phyloP scores from a whole-genome alignment of 345 rosid genomes.

The Barbarea vulgaris region DNA sequence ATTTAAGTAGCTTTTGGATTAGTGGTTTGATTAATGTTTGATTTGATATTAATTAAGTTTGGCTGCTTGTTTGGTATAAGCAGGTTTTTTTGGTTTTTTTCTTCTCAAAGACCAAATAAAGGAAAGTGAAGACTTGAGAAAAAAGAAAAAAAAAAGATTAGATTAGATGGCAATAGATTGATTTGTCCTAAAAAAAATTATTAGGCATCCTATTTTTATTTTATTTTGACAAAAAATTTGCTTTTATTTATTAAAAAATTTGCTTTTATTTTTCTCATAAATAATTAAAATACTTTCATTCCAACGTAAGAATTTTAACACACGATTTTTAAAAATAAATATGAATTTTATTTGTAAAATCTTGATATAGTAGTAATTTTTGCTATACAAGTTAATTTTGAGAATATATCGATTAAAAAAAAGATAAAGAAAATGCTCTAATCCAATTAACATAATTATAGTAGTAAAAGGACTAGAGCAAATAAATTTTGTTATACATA shows the following conservation, averaged over 20 bases:
- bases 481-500: no score
- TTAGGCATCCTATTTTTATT: background rate
- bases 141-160: background rate
- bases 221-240: background rate
- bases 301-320: background rate
- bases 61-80: conserved; percentile 5
- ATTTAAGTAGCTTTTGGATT: conserved; percentile 25
- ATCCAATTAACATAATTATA: no score
- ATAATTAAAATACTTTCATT: no score
- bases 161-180: background rate
- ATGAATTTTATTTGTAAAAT: no score
- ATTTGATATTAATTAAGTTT: background rate
- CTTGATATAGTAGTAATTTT: no score
- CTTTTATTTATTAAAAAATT: background rate
- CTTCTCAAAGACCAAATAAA: background rate
- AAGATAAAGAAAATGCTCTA: no score
- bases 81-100: background rate
- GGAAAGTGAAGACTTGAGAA: background rate
- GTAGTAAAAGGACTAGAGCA: no score
- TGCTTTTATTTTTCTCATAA: background rate
- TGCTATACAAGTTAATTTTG: background rate
- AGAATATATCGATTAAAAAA: no score
- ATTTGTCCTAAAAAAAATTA: background rate
- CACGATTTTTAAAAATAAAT: no score
- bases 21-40: background rate